Base-by-base conservation (phyloP, 2,329 filamentous ascomycete genomes). In the Dothiorella sarmentorum region DNA sequence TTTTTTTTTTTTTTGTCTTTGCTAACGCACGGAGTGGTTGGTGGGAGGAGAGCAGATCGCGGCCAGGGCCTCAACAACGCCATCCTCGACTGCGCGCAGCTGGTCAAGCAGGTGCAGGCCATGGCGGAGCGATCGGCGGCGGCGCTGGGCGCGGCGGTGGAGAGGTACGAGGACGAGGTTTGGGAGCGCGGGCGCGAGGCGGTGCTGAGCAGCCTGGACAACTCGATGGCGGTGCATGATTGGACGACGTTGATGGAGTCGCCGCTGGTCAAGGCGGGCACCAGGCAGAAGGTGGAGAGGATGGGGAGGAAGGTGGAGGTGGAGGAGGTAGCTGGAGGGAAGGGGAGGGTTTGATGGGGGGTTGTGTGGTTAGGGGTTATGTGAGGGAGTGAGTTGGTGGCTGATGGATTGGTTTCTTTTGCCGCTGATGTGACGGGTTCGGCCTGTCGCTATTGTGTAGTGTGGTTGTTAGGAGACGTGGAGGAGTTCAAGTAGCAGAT, bases 61-160 rank as follows among this genome's bases (percentile, higher is more conserved):
- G 78, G 77, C 0, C 77, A 81, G 64, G 78, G 77, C 0, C 69
- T 80, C n/a, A 80, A 80, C 61, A 77, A 80, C 60, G 73, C 73
- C 2, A 67, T 80, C 9, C 71, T 71, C 1, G 78, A 80, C 60
- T 75, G 73, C 4, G 71, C 68, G 1, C 73, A 75, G 58, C 61
- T 80, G 1, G 61, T 75, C 17, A 43, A 68, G 10, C 61, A 63
- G 35, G 63, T 71, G 7, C 35, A 61, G n/a, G 58, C 47, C 10
- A 35, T 45, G 47, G 29, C 26, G 6, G 33, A 26, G 47, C 20
- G 38, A 2, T n/a, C 38, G 3, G 10, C 38, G 9, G 20, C 24
- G 4, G 37, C 58, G 5, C 31, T 59, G 15, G 65, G 4, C 64
- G 68, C 2, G 62, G 57, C 11, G 56, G 66, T 24, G 7, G n/a